Evolutionary conservation across 257 asterid species (phyloP), one percentile per base, ranked within the genome.

Genomic region (Dorcoceras hygrometricum): DNA sequence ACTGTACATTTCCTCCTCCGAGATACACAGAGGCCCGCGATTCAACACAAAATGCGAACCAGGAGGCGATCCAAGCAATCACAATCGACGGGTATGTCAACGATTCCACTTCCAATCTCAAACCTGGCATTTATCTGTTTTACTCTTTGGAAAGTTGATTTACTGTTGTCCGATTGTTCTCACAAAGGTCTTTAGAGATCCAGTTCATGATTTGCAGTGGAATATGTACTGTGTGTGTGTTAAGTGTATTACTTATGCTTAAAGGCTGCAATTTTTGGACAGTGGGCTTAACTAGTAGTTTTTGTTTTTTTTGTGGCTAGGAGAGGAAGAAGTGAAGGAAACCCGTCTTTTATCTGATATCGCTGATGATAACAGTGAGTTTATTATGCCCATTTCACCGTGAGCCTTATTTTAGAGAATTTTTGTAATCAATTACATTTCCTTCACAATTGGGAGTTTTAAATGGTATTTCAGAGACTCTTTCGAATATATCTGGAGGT

Each of bases 401-500:
- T n/a, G 18, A n/a, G 29, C 20, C 2, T 63, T 43, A 12, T 18
- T n/a, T 12, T 28, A 19, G 34, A 51, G 68, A 74, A 71, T 57
- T 50, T 27, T 24, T 62, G 23, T 48, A 29, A 58, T 57, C 22
- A 63, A 19, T 20, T 68, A 24, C 31, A 18, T 19, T 65, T 78
- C 66, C 51, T 56, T 48, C 25, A 18, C 71, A 43, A 24, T 14
- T 57, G 66, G 43, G 23, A 11, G 22, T n/a, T 48, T 26, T 61
- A 23, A 67, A 67, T 81, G 77, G 36, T 59, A 48, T 71, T 58
- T 68, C 87, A 89, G 98, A 83, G 71, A 82, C 86, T 59, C 95
- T 92, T 50, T 65, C 83, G 24, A 81, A 86, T 43, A 66, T 87
- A 68, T 92, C 98, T 8, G 79, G 86, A 71, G 83, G 72, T 77